Conservation (phyloP, 176 grass and related monocot genomes). For the Zoysia japonica region DNA sequence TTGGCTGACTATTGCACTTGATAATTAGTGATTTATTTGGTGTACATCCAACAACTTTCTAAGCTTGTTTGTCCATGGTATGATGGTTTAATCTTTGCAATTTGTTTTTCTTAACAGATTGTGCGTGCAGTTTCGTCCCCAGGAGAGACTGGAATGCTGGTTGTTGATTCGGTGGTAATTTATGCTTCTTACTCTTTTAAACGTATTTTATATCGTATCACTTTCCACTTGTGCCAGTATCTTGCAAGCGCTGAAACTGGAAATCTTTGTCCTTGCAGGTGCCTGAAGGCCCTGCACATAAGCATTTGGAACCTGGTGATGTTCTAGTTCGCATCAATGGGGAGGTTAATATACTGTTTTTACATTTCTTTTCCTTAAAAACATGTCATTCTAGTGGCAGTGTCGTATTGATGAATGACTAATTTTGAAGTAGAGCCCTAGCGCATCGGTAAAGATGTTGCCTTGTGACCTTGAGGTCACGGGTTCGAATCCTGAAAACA, state of each 20-base stretch:
- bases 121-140: conserved; percentile 73
- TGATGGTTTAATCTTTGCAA: background rate
- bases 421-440: background rate
- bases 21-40: conserved; percentile 28
- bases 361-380: background rate
- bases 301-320: conserved; percentile 93
- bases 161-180: conserved; percentile 96
- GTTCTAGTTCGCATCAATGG: conserved; percentile 85
- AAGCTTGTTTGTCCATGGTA: conserved; percentile 16
- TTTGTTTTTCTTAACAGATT: conserved; percentile 50
- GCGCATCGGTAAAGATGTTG: too few species aligned
- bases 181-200: conserved; percentile 37
- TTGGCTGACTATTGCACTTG: conserved; percentile 16
- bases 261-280: conserved; percentile 59
- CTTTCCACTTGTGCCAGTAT: conserved; percentile 11
- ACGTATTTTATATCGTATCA: conserved; percentile 4
- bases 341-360: conserved; percentile 50
- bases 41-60: conserved; percentile 10
- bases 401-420: background rate
- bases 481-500: too few species aligned
- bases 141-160: conserved; percentile 95
- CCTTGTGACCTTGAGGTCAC: too few species aligned
- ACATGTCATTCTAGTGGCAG: background rate
- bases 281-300: conserved; percentile 91
- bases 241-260: conserved; percentile 8